Evolutionary conservation across 2,329 filamentous ascomycete species (phyloP).

Genomic region (Teratosphaeriaceae sp.): DNA sequence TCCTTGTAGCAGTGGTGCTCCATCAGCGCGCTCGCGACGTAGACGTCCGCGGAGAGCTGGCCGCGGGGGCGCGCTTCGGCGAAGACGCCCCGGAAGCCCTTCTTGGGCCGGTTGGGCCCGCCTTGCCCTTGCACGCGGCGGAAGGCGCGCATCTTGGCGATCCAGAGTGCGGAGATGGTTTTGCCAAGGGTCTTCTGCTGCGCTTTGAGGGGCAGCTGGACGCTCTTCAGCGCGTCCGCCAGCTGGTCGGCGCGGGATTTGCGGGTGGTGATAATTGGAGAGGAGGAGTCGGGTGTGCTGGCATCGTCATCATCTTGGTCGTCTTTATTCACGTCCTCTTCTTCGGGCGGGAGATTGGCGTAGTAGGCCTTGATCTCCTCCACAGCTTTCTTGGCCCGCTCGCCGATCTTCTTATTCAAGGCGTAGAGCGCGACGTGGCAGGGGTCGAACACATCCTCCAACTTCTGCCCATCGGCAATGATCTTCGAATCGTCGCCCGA

Average conservation of each 20-base stretch:
- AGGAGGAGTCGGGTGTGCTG: constrained; percentile 22
- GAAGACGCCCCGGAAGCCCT: constrained; percentile 81
- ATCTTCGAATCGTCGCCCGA: constrained; percentile 64
- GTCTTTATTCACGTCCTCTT: constrained; percentile 28
- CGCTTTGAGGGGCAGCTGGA: constrained; percentile 59
- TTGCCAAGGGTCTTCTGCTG: constrained; percentile 73
- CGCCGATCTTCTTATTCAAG: constrained; percentile 64
- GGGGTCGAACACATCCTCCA: constrained; percentile 76
- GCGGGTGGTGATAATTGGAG: constrained; percentile 29
- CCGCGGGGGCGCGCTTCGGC: constrained; percentile 81
- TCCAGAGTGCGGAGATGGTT: constrained; percentile 90
- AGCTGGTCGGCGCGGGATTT: constrained; percentile 47
- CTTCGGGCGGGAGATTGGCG: constrained; percentile 37
- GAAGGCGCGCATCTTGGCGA: constrained; percentile 88
- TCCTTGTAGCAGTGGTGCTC: constrained; percentile 97
- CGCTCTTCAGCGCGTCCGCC: constrained; percentile 49
- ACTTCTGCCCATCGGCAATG: constrained; percentile 59
- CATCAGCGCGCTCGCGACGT: constrained; percentile 85
- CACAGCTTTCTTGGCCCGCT: constrained; percentile 58
- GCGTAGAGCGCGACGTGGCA: constrained; percentile 84
- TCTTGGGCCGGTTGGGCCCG: constrained; percentile 46
- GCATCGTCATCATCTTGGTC: constrained; percentile 51
- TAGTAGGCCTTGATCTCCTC: constrained; percentile 50
- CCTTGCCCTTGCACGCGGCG: constrained; percentile 84
- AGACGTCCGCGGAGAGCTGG: constrained; percentile 87